Percentiles rank a stretch among this genome's conserved stretches.
Conservation (phyloP, 371 early-diverging fungal genomes). For the Batrachochytrium dendrobatidis region DNA sequence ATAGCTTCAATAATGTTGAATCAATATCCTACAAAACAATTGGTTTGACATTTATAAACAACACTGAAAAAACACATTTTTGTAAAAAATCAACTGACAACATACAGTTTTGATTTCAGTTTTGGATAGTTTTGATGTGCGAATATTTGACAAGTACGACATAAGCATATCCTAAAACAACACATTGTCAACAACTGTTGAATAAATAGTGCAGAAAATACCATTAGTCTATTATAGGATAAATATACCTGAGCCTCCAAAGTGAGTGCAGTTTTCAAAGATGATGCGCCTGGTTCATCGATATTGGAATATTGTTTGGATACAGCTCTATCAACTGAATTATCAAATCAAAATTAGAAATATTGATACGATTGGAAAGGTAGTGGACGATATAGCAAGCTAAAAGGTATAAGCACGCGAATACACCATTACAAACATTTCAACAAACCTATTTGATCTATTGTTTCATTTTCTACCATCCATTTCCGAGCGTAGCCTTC, state of each 20-base stretch:
- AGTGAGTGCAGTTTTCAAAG: not conserved
- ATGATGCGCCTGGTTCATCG: not conserved
- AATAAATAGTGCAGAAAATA: too few relatives aligned
- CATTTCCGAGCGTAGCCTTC: not conserved
- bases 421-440: too few relatives aligned
- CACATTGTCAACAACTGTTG: not conserved
- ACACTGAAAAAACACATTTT: not conserved
- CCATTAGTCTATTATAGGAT: too few relatives aligned
- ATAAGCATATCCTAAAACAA: not conserved
- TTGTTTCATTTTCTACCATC: slow-evolving; percentile 2
- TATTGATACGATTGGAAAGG: too few relatives aligned
- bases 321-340: not conserved
- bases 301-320: not conserved
- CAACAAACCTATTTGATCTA: slow-evolving; percentile 8
- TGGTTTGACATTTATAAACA: not conserved
- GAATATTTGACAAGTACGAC: not conserved
- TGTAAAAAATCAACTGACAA: not conserved
- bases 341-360: too few relatives aligned
- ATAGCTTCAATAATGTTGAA: slow-evolving; percentile 56
- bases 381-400: too few relatives aligned
- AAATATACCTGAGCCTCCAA: not conserved
- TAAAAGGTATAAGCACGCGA: too few relatives aligned
- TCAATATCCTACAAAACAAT: slow-evolving; percentile 48
- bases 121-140: not conserved
- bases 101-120: not conserved